Percentiles rank a stretch among this genome's conserved stretches.
These are phyloP conservation scores for Pouteria glomerata DNA, from an alignment of 148 eudicot species.

Conservation along the genomic window DNA sequence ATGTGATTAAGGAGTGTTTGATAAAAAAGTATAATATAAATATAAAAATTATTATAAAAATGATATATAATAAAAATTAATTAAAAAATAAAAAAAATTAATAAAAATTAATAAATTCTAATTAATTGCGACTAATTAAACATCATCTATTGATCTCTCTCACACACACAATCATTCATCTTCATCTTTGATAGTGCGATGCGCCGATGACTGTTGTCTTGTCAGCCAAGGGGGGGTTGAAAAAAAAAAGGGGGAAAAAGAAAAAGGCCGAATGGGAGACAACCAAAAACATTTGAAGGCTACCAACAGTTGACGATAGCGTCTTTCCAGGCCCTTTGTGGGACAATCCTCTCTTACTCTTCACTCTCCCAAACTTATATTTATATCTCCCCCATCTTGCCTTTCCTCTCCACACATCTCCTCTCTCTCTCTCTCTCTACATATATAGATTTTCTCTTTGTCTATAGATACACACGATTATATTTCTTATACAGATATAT, in stretches of 20 bases:
- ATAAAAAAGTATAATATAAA: too few species aligned
- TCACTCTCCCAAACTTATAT: slow-evolving; percentile 33
- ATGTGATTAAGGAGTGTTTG: too few species aligned
- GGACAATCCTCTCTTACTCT: slow-evolving; percentile 10
- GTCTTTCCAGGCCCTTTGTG: slow-evolving; percentile 25
- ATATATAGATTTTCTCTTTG: too few species aligned
- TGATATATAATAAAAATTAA: too few species aligned
- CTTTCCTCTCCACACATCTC: slow-evolving; percentile 20
- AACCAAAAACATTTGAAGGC: slow-evolving; percentile 39
- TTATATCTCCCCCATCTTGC: slow-evolving; percentile 41
- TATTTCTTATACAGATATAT: too few species aligned
- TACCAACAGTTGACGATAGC: slow-evolving; percentile 20
- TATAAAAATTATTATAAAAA: too few species aligned
- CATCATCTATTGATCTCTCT: slow-evolving; percentile 12
- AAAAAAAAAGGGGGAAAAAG: slow-evolving; percentile 42
- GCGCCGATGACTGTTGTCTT: slow-evolving; percentile 43
- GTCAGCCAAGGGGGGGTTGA: slow-evolving; percentile 18
- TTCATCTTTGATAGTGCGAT: background rate
- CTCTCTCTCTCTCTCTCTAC: background rate
- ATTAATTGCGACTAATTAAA: too few species aligned
- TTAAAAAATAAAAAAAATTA: too few species aligned
- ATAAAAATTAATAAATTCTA: too few species aligned
- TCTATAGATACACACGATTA: too few species aligned
- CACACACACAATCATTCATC: background rate
- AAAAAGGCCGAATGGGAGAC: too few species aligned